Conservation (phyloP, 768 basidiomycete genomes). For the Boletus rex-veris region DNA sequence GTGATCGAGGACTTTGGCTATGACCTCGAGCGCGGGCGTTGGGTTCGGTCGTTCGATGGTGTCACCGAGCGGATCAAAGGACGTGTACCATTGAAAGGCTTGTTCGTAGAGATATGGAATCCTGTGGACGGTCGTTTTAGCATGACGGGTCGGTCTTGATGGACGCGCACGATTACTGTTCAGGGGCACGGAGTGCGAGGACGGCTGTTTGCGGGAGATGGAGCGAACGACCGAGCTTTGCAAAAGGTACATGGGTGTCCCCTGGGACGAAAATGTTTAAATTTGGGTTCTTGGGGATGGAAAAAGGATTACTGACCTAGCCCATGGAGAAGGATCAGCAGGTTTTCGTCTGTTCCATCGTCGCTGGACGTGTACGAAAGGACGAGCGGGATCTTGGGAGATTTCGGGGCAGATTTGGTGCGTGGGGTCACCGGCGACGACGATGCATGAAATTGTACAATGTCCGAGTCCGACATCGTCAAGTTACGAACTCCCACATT, state of each 20-base stretch:
- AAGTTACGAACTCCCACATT: too few relatives aligned
- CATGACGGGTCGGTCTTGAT: not conserved
- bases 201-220: slow-evolving; percentile 89
- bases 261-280: slow-evolving; percentile 42
- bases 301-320: slow-evolving; percentile 51
- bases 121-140: slow-evolving; percentile 36
- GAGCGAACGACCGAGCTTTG: slow-evolving; percentile 64
- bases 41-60: slow-evolving; percentile 70
- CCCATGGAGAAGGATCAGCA: slow-evolving; percentile 81
- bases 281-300: not conserved
- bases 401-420: slow-evolving; percentile 49
- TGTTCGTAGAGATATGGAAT: slow-evolving; percentile 77
- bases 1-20: slow-evolving; percentile 51
- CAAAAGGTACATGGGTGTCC: slow-evolving; percentile 77
- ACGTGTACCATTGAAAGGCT: slow-evolving; percentile 83
- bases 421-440: slow-evolving; percentile 21
- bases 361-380: slow-evolving; percentile 71
- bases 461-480: slow-evolving; percentile 17
- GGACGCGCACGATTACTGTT: slow-evolving; percentile 49
- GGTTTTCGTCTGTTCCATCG: slow-evolving; percentile 84
- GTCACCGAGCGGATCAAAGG: slow-evolving; percentile 79
- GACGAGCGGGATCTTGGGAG: slow-evolving; percentile 45
- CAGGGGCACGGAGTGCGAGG: slow-evolving; percentile 76
- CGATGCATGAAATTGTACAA: slow-evolving; percentile 19
- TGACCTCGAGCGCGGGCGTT: slow-evolving; percentile 55